These are phyloP conservation scores for Dionaea muscipula DNA, from an alignment of 179 eudicot species.

Conservation along the genomic window DNA sequence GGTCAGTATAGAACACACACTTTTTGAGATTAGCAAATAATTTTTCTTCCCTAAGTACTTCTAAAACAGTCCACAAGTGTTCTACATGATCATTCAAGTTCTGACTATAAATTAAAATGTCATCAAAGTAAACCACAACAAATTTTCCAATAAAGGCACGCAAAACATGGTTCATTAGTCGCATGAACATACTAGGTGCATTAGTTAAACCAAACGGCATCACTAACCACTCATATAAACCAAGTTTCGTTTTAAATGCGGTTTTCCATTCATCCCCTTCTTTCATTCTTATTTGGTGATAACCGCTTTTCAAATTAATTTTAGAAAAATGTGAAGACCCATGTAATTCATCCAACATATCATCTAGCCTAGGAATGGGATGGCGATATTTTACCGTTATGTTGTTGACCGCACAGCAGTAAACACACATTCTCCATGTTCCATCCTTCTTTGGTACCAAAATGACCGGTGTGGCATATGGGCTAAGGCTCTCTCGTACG, in stretches of 20 bases:
- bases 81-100: neutral
- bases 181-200: constrained; percentile 6
- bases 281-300: neutral
- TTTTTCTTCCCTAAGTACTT: neutral
- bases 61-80: neutral
- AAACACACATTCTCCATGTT: neutral
- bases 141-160: neutral
- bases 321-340: neutral
- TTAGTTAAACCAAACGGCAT: constrained; percentile 3
- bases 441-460: neutral
- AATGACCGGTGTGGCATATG: neutral
- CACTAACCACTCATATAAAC: constrained; percentile 2
- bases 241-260: neutral
- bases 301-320: neutral
- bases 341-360: constrained; percentile 1
- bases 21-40: constrained; percentile 7
- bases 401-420: neutral
- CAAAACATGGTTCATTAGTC: neutral
- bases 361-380: neutral
- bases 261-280: constrained; percentile 16
- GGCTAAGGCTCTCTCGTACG: neutral
- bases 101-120: constrained; percentile 4
- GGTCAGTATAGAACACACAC: neutral
- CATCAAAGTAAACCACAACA: constrained; percentile 13
- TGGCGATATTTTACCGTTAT: neutral